Evolutionary conservation across 345 rosid species (phyloP).

Genomic region (Chamaenerion angustifolium): DNA sequence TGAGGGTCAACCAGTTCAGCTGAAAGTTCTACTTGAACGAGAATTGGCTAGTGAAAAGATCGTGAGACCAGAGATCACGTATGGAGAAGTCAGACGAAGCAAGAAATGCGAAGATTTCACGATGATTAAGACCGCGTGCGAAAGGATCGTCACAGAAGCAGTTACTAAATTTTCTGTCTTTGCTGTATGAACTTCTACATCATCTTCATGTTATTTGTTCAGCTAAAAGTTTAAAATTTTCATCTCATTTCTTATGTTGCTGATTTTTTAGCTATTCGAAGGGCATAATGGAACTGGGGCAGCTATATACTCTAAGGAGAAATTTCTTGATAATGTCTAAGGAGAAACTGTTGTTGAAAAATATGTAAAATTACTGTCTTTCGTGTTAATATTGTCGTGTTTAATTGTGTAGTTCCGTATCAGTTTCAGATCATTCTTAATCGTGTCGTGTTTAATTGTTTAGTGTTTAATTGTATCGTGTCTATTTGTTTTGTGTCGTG

Average conservation of each 20-base stretch:
- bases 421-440: too few species aligned
- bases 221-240: not conserved
- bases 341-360: too few species aligned
- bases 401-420: too few species aligned
- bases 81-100: constrained; percentile 80
- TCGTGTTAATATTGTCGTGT: too few species aligned
- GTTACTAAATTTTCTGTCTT: constrained; percentile 68
- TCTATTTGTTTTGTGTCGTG: too few species aligned
- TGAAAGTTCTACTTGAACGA: constrained; percentile 71
- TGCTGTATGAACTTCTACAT: constrained; percentile 35
- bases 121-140: constrained; percentile 65
- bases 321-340: constrained; percentile 68
- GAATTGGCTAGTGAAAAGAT: constrained; percentile 75
- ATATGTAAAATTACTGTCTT: too few species aligned
- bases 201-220: not conserved
- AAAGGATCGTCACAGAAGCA: constrained; percentile 67
- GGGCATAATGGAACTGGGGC: constrained; percentile 98
- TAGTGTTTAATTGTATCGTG: too few species aligned
- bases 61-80: constrained; percentile 65
- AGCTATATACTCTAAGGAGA: constrained; percentile 88
- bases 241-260: constrained; percentile 1
- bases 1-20: constrained; percentile 81
- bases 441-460: too few species aligned
- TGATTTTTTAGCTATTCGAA: constrained; percentile 73
- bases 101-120: constrained; percentile 95